Conservation (phyloP, 2,329 filamentous ascomycete genomes). For the Rhinocladiella mackenziei region DNA sequence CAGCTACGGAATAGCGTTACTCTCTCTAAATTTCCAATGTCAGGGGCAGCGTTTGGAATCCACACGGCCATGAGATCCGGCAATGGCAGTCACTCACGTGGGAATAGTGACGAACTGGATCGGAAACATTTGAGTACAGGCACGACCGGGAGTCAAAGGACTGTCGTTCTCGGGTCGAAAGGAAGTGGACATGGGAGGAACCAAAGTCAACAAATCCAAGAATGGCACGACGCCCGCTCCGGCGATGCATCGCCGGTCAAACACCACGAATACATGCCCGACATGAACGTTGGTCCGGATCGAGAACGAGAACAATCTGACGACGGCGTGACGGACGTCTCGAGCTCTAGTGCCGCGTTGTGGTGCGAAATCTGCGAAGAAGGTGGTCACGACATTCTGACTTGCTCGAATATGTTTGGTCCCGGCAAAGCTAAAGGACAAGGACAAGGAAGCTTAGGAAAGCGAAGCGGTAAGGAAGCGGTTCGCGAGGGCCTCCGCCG, state of each 20-base stretch:
- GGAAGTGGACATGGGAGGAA: slow-evolving; percentile 1
- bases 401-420: slow-evolving; percentile 81
- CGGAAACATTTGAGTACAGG: slow-evolving; percentile 24
- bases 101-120: slow-evolving; percentile 22
- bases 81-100: slow-evolving; percentile 41
- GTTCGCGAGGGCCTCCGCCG: slow-evolving; percentile 14
- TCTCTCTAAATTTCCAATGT: slow-evolving; percentile 24
- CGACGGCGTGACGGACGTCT: slow-evolving; percentile 56
- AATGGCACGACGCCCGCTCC: slow-evolving; percentile 14
- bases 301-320: slow-evolving; percentile 52
- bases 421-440: slow-evolving; percentile 5
- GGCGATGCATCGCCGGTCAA: slow-evolving; percentile 7
- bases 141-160: slow-evolving; percentile 23
- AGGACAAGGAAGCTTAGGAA: slow-evolving; percentile 8
- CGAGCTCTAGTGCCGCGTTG: slow-evolving; percentile 53
- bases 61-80: slow-evolving; percentile 19
- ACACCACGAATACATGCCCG: slow-evolving; percentile 27
- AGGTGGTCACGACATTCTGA: slow-evolving; percentile 85
- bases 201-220: slow-evolving; percentile 9
- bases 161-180: slow-evolving; percentile 21
- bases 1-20: slow-evolving; percentile 49
- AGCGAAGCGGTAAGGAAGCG: slow-evolving; percentile 17
- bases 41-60: slow-evolving; percentile 24
- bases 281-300: slow-evolving; percentile 28
- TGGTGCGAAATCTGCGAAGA: slow-evolving; percentile 98